These are phyloP conservation scores for Trichosporon ovoides DNA, from an alignment of 1,284 basidiomycete genomes.

Conservation along the genomic window DNA sequence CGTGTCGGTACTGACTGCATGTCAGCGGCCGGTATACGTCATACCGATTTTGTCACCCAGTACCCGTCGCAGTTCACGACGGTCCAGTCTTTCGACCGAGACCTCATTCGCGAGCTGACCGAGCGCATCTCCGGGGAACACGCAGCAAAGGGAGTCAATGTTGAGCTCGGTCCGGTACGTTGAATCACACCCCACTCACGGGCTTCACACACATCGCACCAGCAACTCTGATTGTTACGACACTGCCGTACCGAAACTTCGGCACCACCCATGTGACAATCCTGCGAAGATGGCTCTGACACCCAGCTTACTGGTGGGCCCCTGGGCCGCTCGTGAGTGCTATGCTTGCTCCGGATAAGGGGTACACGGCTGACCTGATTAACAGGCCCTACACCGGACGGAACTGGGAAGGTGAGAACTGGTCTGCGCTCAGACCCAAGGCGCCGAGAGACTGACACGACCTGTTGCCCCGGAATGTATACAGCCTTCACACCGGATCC, in stretches of 20 bases:
- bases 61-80: conserved; percentile 52
- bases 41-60: conserved; percentile 47
- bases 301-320: conserved; percentile 48
- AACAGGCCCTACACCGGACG: conserved; percentile 44
- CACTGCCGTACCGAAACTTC: background rate
- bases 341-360: background rate
- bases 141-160: conserved; percentile 46
- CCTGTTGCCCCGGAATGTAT: background rate
- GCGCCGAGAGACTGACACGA: background rate
- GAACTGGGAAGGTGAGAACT: conserved; percentile 46
- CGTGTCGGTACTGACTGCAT: background rate
- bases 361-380: background rate
- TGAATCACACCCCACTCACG: too few species aligned
- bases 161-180: conserved; percentile 41
- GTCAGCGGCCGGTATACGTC: conserved; percentile 52
- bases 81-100: conserved; percentile 51
- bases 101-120: conserved; percentile 49
- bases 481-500: conserved; percentile 47
- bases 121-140: conserved; percentile 52
- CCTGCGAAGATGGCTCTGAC: background rate
- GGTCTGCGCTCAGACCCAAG: background rate
- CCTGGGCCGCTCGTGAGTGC: conserved; percentile 43
- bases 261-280: background rate
- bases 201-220: conserved; percentile 1
- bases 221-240: background rate